Conservation (phyloP, 805 yeast genomes). For the Tetrapisispora arboricola region DNA sequence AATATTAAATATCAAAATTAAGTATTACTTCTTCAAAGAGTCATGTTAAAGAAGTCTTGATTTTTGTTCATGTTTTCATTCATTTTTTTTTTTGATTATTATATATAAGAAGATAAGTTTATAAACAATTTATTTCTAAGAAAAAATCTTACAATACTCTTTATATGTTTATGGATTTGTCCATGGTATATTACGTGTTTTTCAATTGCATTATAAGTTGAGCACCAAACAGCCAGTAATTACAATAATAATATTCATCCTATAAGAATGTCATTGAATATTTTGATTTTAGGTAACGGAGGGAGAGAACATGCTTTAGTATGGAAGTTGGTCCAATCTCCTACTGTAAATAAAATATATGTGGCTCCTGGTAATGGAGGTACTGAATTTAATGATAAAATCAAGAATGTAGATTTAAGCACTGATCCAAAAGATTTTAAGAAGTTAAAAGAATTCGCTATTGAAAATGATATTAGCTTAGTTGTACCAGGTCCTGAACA, state of each 20-base stretch:
- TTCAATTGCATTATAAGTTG: no score
- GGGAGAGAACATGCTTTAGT: slow-evolving; percentile 98
- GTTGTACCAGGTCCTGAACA: slow-evolving; percentile 99
- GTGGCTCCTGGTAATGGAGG: slow-evolving; percentile 99
- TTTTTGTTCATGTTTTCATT: no score
- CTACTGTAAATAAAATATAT: slow-evolving; percentile 56
- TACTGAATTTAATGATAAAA: slow-evolving; percentile 48
- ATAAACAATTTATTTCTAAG: no score
- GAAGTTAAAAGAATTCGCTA: slow-evolving; percentile 63
- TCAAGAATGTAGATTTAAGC: slow-evolving; percentile 60
- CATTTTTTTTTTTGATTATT: no score
- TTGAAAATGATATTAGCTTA: slow-evolving; percentile 50
- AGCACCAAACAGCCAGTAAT: no score
- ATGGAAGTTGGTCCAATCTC: slow-evolving; percentile 81
- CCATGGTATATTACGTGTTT: no score
- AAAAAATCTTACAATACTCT: no score
- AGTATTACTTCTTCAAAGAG: no score
- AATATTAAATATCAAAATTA: no score
- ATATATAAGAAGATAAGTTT: no score
- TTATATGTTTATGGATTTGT: no score
- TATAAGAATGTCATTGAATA: slow-evolving; percentile 34
- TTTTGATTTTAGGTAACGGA: slow-evolving; percentile 90
- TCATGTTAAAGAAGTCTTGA: no score
- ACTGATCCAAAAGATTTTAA: slow-evolving; percentile 59
- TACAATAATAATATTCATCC: background rate